Evolutionary conservation across 1,139 yeast species (phyloP), one percentile per base, ranked within the genome.

Genomic region (Trichomonascaceae sp.): DNA sequence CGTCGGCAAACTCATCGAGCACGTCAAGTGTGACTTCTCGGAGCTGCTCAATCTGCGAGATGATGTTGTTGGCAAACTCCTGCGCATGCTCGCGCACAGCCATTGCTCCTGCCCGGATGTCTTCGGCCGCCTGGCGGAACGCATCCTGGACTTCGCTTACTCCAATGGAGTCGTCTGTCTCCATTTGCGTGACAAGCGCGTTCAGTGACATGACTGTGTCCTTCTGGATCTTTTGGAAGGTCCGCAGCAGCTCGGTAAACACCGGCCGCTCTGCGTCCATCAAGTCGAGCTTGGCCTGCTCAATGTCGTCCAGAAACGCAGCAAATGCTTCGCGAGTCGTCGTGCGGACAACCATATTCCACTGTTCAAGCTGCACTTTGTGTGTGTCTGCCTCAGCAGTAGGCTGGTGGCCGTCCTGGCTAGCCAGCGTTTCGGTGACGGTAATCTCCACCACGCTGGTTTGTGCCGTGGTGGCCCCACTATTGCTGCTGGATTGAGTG

Each of bases 1-100:
- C 55, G 23, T 58, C 62, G 26, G 57, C 54, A 44, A 56, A 59
- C 40, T 55, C 68, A 42, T 51, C 66, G 38, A 52, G 51, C 35
- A 55, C 64, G 43, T 53, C 67, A 30, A 52, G 54, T 29, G 57
- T 55, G 28, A 41, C 50, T 34, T 41, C 47, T 36, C 58, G 55
- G 34, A 50, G 46, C 34, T 45, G 56, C 42, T 50, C 69, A 40
- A 53, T 60, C 5, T 40, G 37, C 31, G 46, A 47, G 8, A 57
- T 37, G 2, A 52, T 50, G 1, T 47, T 47, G 5, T 45, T 50
- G 28, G 57, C 66, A 27, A 58, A 48, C 20, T 35, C 36, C 34
- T 48, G 47, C 5, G 57, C 48, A 17, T 45, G 47, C 9, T 40
- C 43, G 4, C 62, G 52, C 5, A 58, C 60, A 2, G 42, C 48